These are phyloP conservation scores for Venturia oleaginea DNA, from an alignment of 2,329 filamentous ascomycete species.

Conservation along the genomic window DNA sequence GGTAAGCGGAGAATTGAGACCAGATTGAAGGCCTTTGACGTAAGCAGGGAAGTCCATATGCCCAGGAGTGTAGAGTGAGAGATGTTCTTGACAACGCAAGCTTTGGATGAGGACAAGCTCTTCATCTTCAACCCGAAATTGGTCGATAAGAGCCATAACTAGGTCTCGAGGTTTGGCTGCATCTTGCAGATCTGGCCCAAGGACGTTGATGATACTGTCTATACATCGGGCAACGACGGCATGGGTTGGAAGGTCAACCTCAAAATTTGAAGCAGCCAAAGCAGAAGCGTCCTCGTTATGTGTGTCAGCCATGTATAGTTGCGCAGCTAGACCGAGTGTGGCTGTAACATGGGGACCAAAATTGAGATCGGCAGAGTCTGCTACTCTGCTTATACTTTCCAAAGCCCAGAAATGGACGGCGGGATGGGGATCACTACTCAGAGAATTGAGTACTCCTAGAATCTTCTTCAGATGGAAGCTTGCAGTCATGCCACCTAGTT, in stretches of 20 bases:
- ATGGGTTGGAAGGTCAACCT: constrained; percentile 73
- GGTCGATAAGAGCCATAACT: constrained; percentile 74
- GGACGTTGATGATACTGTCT: constrained; percentile 91
- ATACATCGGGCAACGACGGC: constrained; percentile 80
- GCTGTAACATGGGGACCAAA: constrained; percentile 87
- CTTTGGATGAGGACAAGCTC: constrained; percentile 64
- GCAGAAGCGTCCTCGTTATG: constrained; percentile 79
- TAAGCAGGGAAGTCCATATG: constrained; percentile 79
- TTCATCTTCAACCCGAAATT: constrained; percentile 71
- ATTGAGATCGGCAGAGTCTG: constrained; percentile 84
- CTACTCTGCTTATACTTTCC: constrained; percentile 75
- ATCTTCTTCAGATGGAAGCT: constrained; percentile 95
- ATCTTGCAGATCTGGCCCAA: constrained; percentile 91
- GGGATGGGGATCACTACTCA: constrained; percentile 91
- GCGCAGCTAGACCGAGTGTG: constrained; percentile 85
- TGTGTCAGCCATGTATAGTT: constrained; percentile 83
- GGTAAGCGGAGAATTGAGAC: constrained; percentile 59
- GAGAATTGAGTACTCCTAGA: constrained; percentile 93
- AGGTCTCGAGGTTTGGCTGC: constrained; percentile 84
- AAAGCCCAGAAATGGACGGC: constrained; percentile 95
- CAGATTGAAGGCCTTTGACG: constrained; percentile 69
- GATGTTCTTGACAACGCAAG: constrained; percentile 76
- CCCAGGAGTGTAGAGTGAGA: constrained; percentile 83
- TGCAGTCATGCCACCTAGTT: constrained; percentile 95
- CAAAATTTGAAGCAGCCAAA: constrained; percentile 78